Evolutionary conservation across 352 stramenopile species (phyloP).

Genomic region (Hyphochytrium catenoides): DNA sequence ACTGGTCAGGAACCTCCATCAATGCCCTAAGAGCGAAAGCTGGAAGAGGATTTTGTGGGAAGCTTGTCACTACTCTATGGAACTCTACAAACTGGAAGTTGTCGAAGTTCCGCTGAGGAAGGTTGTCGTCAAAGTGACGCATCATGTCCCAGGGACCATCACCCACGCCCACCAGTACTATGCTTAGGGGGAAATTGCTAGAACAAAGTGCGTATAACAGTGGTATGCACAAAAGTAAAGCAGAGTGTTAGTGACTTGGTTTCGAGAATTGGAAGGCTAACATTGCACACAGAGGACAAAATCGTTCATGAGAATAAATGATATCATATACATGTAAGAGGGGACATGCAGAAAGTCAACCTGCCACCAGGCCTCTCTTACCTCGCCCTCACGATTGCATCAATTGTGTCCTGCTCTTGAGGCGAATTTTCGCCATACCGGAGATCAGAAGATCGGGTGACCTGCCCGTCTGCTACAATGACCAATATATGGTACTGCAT

Average conservation of each 20-base stretch:
- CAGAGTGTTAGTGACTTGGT: too few species aligned
- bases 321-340: neutral
- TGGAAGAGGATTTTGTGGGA: slow-evolving; percentile 23
- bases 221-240: neutral
- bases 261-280: too few species aligned
- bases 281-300: too few species aligned
- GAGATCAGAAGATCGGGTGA: slow-evolving; percentile 52
- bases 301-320: too few species aligned
- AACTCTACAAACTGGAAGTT: slow-evolving; percentile 69
- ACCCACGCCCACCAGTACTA: slow-evolving; percentile 49
- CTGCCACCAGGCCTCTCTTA: neutral
- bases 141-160: slow-evolving; percentile 53
- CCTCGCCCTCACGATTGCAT: slow-evolving; percentile 40
- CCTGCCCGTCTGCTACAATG: slow-evolving; percentile 59
- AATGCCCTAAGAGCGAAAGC: slow-evolving; percentile 46
- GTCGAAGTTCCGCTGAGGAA: slow-evolving; percentile 45
- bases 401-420: slow-evolving; percentile 62
- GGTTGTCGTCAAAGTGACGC: slow-evolving; percentile 49
- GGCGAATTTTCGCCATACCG: slow-evolving; percentile 36
- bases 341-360: neutral
- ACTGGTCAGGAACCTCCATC: slow-evolving; percentile 59
- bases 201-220: neutral
- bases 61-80: slow-evolving; percentile 12
- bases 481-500: slow-evolving; percentile 52
- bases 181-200: slow-evolving; percentile 45